Conservation (phyloP, 352 stramenopile species). For the Phytophthora quininea region DNA sequence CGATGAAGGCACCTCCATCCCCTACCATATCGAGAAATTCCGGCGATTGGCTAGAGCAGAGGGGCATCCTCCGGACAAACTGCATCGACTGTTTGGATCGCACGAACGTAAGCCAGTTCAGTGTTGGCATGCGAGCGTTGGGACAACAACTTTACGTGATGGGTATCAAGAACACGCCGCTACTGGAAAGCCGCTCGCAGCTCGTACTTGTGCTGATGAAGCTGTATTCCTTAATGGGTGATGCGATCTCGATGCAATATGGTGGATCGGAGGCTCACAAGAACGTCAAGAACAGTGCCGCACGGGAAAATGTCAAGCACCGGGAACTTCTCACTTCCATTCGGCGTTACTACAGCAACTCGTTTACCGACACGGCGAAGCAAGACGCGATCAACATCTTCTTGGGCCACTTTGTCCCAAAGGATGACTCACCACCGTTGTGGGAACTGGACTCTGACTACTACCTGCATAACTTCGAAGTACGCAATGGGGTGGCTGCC, state of each 20-base stretch:
- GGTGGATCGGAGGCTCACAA: conserved; percentile 99
- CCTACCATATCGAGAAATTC: conserved; percentile 81
- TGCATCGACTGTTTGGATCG: conserved; percentile 97
- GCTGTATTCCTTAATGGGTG: conserved; percentile 98
- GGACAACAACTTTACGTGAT: conserved; percentile 97
- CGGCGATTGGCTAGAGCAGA: conserved; percentile 94
- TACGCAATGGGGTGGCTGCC: conserved; percentile 66
- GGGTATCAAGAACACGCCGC: conserved; percentile 92
- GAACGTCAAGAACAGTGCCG: conserved; percentile 94
- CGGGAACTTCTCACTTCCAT: conserved; percentile 99
- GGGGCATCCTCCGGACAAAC: conserved; percentile 98
- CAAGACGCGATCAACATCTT: conserved; percentile 99
- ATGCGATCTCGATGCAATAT: conserved; percentile 99
- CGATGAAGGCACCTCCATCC: conserved; percentile 38
- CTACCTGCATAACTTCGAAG: conserved; percentile 92
- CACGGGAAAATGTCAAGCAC: conserved; percentile 91
- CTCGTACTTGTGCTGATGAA: conserved; percentile 97
- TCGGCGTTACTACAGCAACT: conserved; percentile 99
- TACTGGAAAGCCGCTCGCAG: conserved; percentile 89
- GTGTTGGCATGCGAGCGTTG: conserved; percentile 90
- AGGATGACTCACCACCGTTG: conserved; percentile 61
- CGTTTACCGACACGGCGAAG: conserved; percentile 98
- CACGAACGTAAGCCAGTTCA: conserved; percentile 90
- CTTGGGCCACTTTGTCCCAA: conserved; percentile 92
- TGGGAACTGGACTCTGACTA: conserved; percentile 91